Conservation (phyloP, 2,329 filamentous ascomycete genomes). For the Allantophomopsis cytisporea region DNA sequence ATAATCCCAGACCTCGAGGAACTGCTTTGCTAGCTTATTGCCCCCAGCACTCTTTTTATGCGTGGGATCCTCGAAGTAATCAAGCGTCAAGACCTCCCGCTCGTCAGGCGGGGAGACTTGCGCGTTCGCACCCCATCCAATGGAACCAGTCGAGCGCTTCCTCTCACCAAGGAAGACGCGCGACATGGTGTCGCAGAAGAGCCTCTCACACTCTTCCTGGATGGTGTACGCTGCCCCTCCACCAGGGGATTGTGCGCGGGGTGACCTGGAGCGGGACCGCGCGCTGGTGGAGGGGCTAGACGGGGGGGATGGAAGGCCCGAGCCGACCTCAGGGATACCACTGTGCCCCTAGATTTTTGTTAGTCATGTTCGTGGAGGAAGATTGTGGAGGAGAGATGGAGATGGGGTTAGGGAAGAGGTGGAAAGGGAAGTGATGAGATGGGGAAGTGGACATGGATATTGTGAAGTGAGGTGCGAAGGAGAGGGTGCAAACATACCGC, state of each 20-base stretch:
- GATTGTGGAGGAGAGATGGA: neutral
- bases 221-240: conserved; percentile 94
- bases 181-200: conserved; percentile 95
- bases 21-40: conserved; percentile 3
- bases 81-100: conserved; percentile 9
- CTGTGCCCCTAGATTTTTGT: conserved; percentile 50
- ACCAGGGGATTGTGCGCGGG: conserved; percentile 34
- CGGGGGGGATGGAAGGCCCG: conserved; percentile 73
- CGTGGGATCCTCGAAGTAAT: conserved; percentile 11
- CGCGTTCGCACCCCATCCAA: conserved; percentile 68
- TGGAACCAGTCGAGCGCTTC: conserved; percentile 68
- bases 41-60: conserved; percentile 6
- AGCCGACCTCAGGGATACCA: conserved; percentile 92
- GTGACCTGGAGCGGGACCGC: conserved; percentile 45
- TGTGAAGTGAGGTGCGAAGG: neutral
- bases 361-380: conserved; percentile 6
- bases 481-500: conserved; percentile 38
- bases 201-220: conserved; percentile 99
- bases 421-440: too few relatives aligned
- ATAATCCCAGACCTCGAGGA: conserved; percentile 46
- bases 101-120: conserved; percentile 19
- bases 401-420: too few relatives aligned
- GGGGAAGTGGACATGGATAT: neutral
- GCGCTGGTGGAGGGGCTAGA: conserved; percentile 76
- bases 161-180: conserved; percentile 93